phyloP scores from a whole-genome alignment of 2,329 filamentous ascomycete species.

The Colletotrichum karsti region DNA sequence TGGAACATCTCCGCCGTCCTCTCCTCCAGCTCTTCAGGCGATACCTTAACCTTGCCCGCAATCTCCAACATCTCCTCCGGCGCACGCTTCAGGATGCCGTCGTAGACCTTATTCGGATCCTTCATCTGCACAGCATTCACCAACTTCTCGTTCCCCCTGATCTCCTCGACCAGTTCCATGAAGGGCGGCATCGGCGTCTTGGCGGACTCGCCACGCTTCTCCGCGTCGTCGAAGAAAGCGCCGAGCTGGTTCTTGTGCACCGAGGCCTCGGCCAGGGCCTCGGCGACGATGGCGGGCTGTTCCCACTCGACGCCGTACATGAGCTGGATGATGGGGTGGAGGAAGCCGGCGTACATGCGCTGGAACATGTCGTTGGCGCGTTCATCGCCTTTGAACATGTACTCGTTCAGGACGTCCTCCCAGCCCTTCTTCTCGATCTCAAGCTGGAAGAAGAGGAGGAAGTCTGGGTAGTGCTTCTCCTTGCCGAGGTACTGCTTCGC shows the following conservation, averaged over 20 bases:
- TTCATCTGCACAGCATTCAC: constrained; percentile 54
- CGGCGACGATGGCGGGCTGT: constrained; percentile 83
- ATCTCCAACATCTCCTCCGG: constrained; percentile 69
- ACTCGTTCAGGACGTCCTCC: constrained; percentile 68
- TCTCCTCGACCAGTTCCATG: constrained; percentile 68
- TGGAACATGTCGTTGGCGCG: constrained; percentile 74
- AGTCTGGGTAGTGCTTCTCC: constrained; percentile 73
- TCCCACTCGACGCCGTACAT: constrained; percentile 86
- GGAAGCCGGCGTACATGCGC: constrained; percentile 73
- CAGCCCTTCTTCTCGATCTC: constrained; percentile 75
- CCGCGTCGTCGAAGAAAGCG: constrained; percentile 61
- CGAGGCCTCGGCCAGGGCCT: constrained; percentile 80
- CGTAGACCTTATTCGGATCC: constrained; percentile 71
- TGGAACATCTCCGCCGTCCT: constrained; percentile 74
- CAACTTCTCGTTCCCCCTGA: constrained; percentile 65
- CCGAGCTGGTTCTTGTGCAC: constrained; percentile 70
- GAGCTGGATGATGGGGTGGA: constrained; percentile 86
- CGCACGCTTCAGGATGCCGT: constrained; percentile 73
- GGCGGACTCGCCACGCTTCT: constrained; percentile 49
- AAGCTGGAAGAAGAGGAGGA: constrained; percentile 77
- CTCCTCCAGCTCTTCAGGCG: constrained; percentile 64
- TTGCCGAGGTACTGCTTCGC: constrained; percentile 71
- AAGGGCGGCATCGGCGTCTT: constrained; percentile 51
- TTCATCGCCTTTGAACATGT: constrained; percentile 73
- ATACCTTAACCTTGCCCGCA: constrained; percentile 66